Evolutionary conservation across 176 grass and related monocot genomes (phyloP), one percentile per base, ranked within the genome.

Genomic region (Juncus inflexus): DNA sequence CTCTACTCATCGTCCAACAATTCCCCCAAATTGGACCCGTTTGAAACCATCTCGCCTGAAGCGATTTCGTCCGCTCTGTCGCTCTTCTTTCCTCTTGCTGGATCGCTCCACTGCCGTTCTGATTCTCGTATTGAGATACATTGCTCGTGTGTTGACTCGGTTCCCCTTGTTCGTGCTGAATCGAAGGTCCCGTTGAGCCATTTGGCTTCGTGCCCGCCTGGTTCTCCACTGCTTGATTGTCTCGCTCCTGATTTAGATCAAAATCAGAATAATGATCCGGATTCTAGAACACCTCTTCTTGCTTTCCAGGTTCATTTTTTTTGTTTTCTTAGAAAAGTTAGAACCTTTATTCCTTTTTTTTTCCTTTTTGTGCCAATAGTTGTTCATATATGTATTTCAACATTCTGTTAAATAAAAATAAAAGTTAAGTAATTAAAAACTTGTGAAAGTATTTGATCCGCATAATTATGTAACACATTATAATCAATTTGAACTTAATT

Each of bases 61-160:
- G 69, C 67, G 12, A 61, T 89, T 56, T 39, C 64, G 8, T 61
- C 83, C 35, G 83, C 90, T 40, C 61, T 95, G 35, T 52, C 40
- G 12, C 58, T 83, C 37, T 95, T 80, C 61, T 61, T 49, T 4
- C 77, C 80, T 1, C 62, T 95, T 42, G 74, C 80, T 13, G 80
- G 64, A 14, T 49, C 66, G 51, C 7, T 90, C 62, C 35, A 37
- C 35, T 76, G 58, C 42, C 68, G 45, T 45, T 3, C 12, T 41
- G 74, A 79, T 76, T 40, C 50, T 6, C 73, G 51, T 42, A 50
- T 72, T 53, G 66, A 72, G 60, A 13, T 82, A 67, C 12, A 50
- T 37, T 9, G 35, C 14, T 35, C 70, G 1, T 16, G 3, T 2
- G 9, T 10, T 19, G 56, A 12, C 14, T 38, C 80, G 3, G 71